These are phyloP conservation scores for Arachnopeziza araneosa DNA, from an alignment of 2,329 filamentous ascomycete species.

Conservation along the genomic window DNA sequence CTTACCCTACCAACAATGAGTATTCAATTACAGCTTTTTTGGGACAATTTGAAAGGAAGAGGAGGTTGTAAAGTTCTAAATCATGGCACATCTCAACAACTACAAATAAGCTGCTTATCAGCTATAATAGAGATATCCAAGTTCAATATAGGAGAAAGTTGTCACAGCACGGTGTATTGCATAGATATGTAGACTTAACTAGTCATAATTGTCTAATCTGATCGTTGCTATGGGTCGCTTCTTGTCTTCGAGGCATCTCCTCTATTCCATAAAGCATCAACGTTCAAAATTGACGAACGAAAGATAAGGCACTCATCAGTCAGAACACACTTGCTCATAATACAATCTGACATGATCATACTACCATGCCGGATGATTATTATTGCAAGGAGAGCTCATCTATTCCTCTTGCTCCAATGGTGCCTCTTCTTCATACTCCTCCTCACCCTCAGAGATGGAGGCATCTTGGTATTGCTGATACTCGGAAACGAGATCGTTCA, in stretches of 20 bases:
- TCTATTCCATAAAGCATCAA: slow-evolving; percentile 17
- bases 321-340: slow-evolving; percentile 23
- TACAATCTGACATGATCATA: slow-evolving; percentile 19
- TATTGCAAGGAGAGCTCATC: slow-evolving; percentile 11
- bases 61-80: background rate
- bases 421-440: slow-evolving; percentile 80
- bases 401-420: slow-evolving; percentile 63
- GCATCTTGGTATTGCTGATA: slow-evolving; percentile 99
- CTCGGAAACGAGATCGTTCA: slow-evolving; percentile 99
- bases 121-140: background rate
- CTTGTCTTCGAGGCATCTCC: slow-evolving; percentile 18
- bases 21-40: slow-evolving; percentile 14
- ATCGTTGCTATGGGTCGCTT: slow-evolving; percentile 21
- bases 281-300: slow-evolving; percentile 26
- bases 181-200: slow-evolving; percentile 16
- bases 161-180: slow-evolving; percentile 7
- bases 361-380: slow-evolving; percentile 18
- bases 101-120: no score
- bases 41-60: slow-evolving; percentile 42
- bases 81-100: no score
- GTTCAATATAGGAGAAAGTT: background rate
- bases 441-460: slow-evolving; percentile 92
- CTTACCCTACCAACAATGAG: slow-evolving; percentile 56
- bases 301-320: slow-evolving; percentile 18
- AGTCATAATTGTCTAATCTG: slow-evolving; percentile 24